phyloP scores from a whole-genome alignment of 305 asterid genomes.

The Rubia occidens region DNA sequence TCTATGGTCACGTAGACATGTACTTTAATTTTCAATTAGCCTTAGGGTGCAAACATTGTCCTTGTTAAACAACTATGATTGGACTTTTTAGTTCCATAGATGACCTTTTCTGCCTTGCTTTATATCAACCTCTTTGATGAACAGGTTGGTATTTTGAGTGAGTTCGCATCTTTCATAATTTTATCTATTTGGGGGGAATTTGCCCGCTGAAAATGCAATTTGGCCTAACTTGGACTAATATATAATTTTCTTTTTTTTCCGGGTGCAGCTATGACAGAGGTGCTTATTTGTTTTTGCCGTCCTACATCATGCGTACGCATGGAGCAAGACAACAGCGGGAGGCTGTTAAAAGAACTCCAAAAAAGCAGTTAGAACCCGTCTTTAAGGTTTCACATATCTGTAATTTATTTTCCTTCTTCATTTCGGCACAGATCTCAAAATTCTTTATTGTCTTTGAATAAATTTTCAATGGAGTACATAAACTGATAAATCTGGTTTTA shows the following conservation, averaged over 20 bases:
- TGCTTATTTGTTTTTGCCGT: slow-evolving; percentile 78
- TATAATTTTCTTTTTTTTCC: background rate
- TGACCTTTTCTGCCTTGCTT: background rate
- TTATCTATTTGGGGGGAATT: background rate
- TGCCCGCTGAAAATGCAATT: background rate
- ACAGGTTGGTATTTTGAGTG: background rate
- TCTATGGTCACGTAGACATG: background rate
- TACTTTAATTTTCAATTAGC: background rate
- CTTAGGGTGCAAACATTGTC: slow-evolving; percentile 3
- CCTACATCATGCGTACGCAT: slow-evolving; percentile 93
- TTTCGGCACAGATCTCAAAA: background rate
- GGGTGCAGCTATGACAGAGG: slow-evolving; percentile 73
- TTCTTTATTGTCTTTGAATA: background rate
- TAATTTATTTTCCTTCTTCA: slow-evolving; percentile 1
- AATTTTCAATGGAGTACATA: background rate
- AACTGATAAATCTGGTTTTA: background rate
- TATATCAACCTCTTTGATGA: background rate
- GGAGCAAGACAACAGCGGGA: slow-evolving; percentile 89
- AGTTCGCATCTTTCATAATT: background rate
- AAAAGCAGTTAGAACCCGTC: slow-evolving; percentile 55
- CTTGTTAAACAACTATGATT: background rate
- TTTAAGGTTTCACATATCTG: slow-evolving; percentile 46
- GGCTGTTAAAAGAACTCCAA: slow-evolving; percentile 62
- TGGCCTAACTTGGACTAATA: background rate
- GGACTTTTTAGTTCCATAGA: background rate